phyloP scores from a whole-genome alignment of 2,329 filamentous ascomycete genomes.

The Venturia aucupariae region DNA sequence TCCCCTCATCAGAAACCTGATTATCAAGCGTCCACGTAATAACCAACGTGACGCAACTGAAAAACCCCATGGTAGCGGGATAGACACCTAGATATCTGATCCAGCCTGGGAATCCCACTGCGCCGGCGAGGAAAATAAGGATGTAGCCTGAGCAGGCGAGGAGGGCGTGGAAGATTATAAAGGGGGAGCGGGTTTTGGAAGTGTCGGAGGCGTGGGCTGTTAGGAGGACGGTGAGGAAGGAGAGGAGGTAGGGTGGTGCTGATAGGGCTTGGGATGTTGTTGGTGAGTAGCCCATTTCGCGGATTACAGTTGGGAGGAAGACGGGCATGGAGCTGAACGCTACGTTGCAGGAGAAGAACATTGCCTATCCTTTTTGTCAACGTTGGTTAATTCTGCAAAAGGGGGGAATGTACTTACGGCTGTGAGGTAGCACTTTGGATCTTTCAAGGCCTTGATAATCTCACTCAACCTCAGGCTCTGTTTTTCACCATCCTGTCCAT shows the following conservation, averaged over 20 bases:
- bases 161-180: constrained; percentile 60
- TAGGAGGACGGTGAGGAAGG: constrained; percentile 62
- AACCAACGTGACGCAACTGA: constrained; percentile 72
- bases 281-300: constrained; percentile 62
- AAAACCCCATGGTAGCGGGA: constrained; percentile 73
- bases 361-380: constrained; percentile 33
- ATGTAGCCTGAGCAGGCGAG: constrained; percentile 54
- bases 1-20: constrained; percentile 57
- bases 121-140: constrained; percentile 50
- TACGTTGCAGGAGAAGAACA: constrained; percentile 84
- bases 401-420: constrained; percentile 38
- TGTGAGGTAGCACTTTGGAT: constrained; percentile 65
- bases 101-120: constrained; percentile 38
- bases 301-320: constrained; percentile 74
- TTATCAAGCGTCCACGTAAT: constrained; percentile 89
- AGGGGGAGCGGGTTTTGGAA: constrained; percentile 50
- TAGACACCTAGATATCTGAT: constrained; percentile 67
- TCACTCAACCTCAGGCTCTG: constrained; percentile 45
- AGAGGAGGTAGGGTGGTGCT: constrained; percentile 70
- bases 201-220: constrained; percentile 67
- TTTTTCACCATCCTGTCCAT: constrained; percentile 8
- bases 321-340: constrained; percentile 82
- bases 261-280: constrained; percentile 66
- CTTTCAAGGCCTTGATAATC: constrained; percentile 49
- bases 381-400: no score